Base-by-base conservation (phyloP, 1,139 yeast species). In the Candida anutae region DNA sequence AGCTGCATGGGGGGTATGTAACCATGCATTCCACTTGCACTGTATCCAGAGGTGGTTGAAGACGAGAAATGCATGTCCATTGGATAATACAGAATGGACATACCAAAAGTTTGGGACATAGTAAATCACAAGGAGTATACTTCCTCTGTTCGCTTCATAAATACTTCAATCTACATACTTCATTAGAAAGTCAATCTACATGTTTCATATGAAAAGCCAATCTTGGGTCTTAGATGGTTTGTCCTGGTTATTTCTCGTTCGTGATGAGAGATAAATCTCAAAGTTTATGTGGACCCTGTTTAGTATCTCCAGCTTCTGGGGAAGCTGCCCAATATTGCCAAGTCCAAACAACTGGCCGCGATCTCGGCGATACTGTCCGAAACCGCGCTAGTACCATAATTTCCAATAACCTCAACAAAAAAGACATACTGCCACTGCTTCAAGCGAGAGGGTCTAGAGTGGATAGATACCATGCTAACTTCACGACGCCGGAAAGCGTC, bases 1-100 rank as follows among this genome's bases (percentile, higher is more conserved):
- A 28, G 94, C 95, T 6, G 97, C 97, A 2, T 88, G 97, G 94
- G 99, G 98, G 23, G 74, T 74, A 30, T 90, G 99, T 59, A 88
- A 87, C 48, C 95, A 85, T 50, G 93, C 94, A 14, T 85, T 85
- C 66, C 95, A 85, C 50, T 69, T 88, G 57, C 99, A 90, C 58
- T 90, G 99, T 58, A 93, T 90, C 42, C 77, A 88, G 29, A 74
- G 95, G 45, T 90, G 99, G 99, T 74, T 93, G 42, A 82, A 82
- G 54, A 83, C 95, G n/a, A 78, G 98, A 60, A 87, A 88, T 38
- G 95, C 88, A 18, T 93, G 99, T 65, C 99, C 99, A 1, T 68
- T 93, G 51, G 98, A 90, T 59, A 88, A 84, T 58, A 77, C 85
- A 43, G 94, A 85, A 33, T 93, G 99, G 97, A 77, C 77, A 28